Conservation (phyloP, 2,329 filamentous ascomycete genomes). For the Colletotrichum lindemuthianum region DNA sequence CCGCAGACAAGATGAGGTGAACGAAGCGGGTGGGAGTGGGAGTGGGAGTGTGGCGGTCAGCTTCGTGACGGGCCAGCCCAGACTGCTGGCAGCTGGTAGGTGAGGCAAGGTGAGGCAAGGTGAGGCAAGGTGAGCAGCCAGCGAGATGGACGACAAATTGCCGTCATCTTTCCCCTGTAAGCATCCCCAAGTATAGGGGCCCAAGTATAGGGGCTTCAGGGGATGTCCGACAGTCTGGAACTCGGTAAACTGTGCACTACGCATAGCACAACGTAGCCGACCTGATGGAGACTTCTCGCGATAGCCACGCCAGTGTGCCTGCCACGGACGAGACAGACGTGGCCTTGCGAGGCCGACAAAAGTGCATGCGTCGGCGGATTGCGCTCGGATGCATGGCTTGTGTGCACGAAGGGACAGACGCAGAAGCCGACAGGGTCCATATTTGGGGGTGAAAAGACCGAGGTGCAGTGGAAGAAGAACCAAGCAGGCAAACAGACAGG, state of each 20-base stretch:
- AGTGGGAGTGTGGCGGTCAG: constrained; percentile 6
- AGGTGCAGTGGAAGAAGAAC: constrained; percentile 5
- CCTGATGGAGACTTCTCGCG: background rate
- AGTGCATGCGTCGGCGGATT: constrained; percentile 8
- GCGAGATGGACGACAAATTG: too few relatives aligned
- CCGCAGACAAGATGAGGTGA: background rate
- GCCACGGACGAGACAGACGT: constrained; percentile 25
- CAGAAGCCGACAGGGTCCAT: constrained; percentile 7
- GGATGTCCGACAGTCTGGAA: too few relatives aligned
- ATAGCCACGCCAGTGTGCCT: constrained; percentile 17
- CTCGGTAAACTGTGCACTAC: too few relatives aligned
- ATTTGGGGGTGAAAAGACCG: background rate
- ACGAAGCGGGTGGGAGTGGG: constrained; percentile 10
- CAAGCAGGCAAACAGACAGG: constrained; percentile 7
- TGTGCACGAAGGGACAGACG: background rate
- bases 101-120: too few relatives aligned
- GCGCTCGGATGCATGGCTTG: constrained; percentile 20
- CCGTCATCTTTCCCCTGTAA: too few relatives aligned
- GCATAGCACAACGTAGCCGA: too few relatives aligned
- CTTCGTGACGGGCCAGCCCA: background rate
- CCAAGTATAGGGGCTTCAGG: too few relatives aligned
- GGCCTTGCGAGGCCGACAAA: constrained; percentile 22
- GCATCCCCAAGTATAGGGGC: too few relatives aligned
- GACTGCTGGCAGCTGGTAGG: background rate
- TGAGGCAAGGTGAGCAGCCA: too few relatives aligned